These are phyloP conservation scores for Calocybe cyanea DNA, from an alignment of 768 basidiomycete genomes.

Conservation along the genomic window DNA sequence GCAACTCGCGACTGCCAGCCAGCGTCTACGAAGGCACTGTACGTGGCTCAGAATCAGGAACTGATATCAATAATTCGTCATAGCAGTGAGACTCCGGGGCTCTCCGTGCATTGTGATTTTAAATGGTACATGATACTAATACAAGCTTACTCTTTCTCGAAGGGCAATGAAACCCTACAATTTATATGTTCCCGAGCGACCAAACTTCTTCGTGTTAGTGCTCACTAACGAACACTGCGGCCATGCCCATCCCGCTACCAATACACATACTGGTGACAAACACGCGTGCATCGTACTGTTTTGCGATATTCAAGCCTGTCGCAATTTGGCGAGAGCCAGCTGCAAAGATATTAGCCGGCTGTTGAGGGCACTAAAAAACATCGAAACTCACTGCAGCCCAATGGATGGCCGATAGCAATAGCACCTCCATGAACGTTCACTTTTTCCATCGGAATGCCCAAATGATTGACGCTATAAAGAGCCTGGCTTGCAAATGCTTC, in stretches of 20 bases:
- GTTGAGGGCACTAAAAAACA: not conserved
- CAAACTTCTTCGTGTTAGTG: constrained; percentile 38
- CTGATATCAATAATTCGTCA: no score
- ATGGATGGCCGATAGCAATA: constrained; percentile 86
- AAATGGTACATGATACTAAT: no score
- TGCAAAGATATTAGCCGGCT: constrained; percentile 15
- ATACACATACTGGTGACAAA: constrained; percentile 93
- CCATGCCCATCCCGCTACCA: constrained; percentile 90
- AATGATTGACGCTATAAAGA: constrained; percentile 63
- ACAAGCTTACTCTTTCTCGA: no score
- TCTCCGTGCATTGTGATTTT: no score
- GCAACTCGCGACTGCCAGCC: no score
- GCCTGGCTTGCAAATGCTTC: constrained; percentile 89
- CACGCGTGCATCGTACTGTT: constrained; percentile 68
- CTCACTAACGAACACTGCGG: constrained; percentile 81
- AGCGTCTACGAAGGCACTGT: no score
- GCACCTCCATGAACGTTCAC: constrained; percentile 88
- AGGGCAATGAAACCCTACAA: no score
- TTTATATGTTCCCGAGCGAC: no score
- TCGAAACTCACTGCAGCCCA: constrained; percentile 67
- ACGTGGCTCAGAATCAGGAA: no score
- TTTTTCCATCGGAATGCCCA: constrained; percentile 71
- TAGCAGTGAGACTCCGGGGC: no score
- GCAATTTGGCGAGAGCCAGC: constrained; percentile 87
- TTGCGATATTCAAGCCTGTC: constrained; percentile 78